Evolutionary conservation across 805 yeast genomes (phyloP), one percentile per base, ranked within the genome.

Genomic region (Starmerella khaoyaiensis): DNA sequence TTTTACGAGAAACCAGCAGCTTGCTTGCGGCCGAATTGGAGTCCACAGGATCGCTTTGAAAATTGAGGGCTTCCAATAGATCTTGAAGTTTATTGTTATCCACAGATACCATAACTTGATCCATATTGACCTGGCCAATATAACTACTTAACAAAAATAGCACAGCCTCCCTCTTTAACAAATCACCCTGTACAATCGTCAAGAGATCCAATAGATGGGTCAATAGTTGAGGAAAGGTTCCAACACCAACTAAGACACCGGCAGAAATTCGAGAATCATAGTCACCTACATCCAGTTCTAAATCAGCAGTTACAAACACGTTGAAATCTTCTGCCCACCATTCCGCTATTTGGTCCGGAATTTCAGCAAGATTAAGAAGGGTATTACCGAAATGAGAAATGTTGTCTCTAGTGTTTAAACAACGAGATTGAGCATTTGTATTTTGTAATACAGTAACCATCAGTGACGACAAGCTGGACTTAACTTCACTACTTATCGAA

Each of bases 231-330:
- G 38, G 59, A 22, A 33, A 60, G 25, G 67, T 62, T 24, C 75
- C 47, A 16, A 72, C 75, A 0, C 69, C 57, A 4, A 80, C 45
- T 23, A 72, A 67, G 21, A 76, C 82, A 20, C 64, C 62, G 1
- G 76, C 60, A 0, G 79, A 67, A 33, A 74, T 78, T 36, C 97
- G 68, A 1, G 76, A 68, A 2, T 68, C 56, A 8, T 58, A 57
- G 4, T 68, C 70, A 0, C 75, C 60, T 0, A 76, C 60, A 12
- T 38, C 41, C 22, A 84, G 64, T 1, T 83, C 94, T 2, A 81
- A 65, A 39, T 80, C 84, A 24, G 72, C 77, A 2, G 84, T 70
- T 5, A 82, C 79, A 54, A 72, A 83, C 3, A 56, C 58, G 50
- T 84, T 82, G 51, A 74, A 69, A 51, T 84, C 86, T 2, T 60